Evolutionary conservation across 2,329 filamentous ascomycete species (phyloP), one percentile per base, ranked within the genome.

Genomic region (Dothiorella sarmentorum): DNA sequence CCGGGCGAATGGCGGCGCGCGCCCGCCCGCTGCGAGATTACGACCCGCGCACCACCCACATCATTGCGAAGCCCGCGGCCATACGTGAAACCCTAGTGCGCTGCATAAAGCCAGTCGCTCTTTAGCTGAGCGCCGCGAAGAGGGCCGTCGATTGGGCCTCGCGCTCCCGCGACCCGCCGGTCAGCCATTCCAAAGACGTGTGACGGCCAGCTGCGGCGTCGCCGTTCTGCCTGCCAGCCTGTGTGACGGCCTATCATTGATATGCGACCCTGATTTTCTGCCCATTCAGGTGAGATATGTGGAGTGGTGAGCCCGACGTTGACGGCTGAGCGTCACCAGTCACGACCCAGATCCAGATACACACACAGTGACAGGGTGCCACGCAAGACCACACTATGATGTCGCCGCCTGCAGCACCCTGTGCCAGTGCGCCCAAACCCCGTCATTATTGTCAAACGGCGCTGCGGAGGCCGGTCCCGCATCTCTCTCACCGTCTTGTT

Each of bases 11-110:
- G 49, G 49, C 49, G 49, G 49, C 35, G 42, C 59, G 20, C 42
- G 31, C 56, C 38, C 31, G 49, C 51, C 27, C 33, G 33, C 49
- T 53, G 49, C 37, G 60, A 59, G 60, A 60, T 61, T 61, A 58
- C 60, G 60, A 60, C 57, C 57, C 37, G 58, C 58, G 37, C 57
- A 45, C 45, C 35, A 47, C 31, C 45, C 38, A 56, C 52, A 43
- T 43, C 52, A 56, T 52, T 38, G 49, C 49, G 49, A 53, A 53
- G 49, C 49, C 49, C 49, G 49, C 49, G 49, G 33, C 49, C 49
- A 26, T 53, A 59, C 40, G 52, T 62, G 61, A 62, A 60, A 61
- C 60, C 49, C 57, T 61, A 61, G 61, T 37, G 49, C 43, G 27
- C 44, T 60, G 61, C 61, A 62, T 60, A 62, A 62, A 52, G 45